Evolutionary conservation across 2,329 filamentous ascomycete genomes (phyloP), one percentile per base, ranked within the genome.

Genomic region (Hypoxylon sp.): DNA sequence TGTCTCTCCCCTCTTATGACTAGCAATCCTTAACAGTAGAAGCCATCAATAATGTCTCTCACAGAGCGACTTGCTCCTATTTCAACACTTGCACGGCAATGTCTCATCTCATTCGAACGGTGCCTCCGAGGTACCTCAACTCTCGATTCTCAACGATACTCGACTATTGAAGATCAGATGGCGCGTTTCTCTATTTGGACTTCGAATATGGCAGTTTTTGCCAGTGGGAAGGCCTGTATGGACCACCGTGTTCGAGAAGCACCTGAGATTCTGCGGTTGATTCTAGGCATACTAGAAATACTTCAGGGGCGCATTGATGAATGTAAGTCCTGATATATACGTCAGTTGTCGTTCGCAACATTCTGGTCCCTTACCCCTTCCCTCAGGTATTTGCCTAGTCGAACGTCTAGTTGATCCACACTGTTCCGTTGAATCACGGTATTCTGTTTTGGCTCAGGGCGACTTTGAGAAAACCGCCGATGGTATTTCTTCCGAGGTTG

Each of bases 161-260:
- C 45, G 14, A 59, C 30, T 13, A 41, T 66, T 1, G 58, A 66
- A 32, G 63, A 66, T 25, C 58, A 66, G 36, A 48, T 62, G 41
- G 63, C 63, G 9, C 52, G 63, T 10, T 66, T 66, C 14, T 66
- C 51, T 28, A 49, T 62, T 14, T 66, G 58, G 63, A 52, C 51
- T 25, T 43, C 63, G 2, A 66, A 66, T 48, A 62, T 66, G 38
- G 46, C 34, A 5, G 63, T 66, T 6, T 62, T 66, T 52, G 43
- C 45, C 13, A 32, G 14, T 11, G 51, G 58, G n/a, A 48, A 49
- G 14, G 51, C 45, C 2, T 57, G 49, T 14, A 30, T 62, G 28
- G 51, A 66, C 14, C 58, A 62, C 17, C 63, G 58, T 13, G 14
- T 62, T 3, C 51, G 63, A 21, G 51, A 66, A 21, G 52, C 53